A percentile compares a stretch with the other conserved stretches of the same genome.
These are phyloP conservation scores for Megacollybia platyphylla DNA, from an alignment of 1,284 basidiomycete species.

Conservation along the genomic window DNA sequence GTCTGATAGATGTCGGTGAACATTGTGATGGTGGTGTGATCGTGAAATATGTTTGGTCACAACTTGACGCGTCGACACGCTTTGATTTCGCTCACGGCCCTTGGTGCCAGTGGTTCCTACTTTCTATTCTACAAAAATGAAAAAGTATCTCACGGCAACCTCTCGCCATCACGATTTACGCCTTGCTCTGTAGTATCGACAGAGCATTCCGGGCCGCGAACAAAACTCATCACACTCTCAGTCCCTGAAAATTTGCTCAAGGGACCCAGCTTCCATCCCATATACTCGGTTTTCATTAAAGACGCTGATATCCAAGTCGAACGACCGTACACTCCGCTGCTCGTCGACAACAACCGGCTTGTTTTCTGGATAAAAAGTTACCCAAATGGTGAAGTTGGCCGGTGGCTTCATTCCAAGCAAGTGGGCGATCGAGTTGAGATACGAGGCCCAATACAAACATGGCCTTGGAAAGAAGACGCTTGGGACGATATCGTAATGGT, in stretches of 20 bases:
- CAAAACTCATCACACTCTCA: constrained; percentile 44
- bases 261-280: constrained; percentile 22
- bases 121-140: not conserved
- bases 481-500: constrained; percentile 79
- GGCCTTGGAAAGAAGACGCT: constrained; percentile 43
- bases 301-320: constrained; percentile 86
- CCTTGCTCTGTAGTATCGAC: constrained; percentile 45
- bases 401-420: constrained; percentile 65
- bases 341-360: constrained; percentile 49
- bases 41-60: not conserved
- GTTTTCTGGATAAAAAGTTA: constrained; percentile 72
- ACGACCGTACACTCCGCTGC: constrained; percentile 71
- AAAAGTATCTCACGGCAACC: constrained; percentile 12
- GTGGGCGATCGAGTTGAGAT: constrained; percentile 60
- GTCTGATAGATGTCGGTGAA: too few species aligned
- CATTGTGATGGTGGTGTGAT: too few species aligned
- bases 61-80: not conserved
- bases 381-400: constrained; percentile 65
- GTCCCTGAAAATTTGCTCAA: constrained; percentile 13
- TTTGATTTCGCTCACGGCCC: not conserved
- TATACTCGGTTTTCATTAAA: constrained; percentile 73
- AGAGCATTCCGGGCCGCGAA: constrained; percentile 34
- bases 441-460: constrained; percentile 68
- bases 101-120: not conserved
- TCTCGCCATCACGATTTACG: constrained; percentile 53